Base-by-base conservation (phyloP, 192 early-diverging fungal genomes). In the Mortierella antarctica region DNA sequence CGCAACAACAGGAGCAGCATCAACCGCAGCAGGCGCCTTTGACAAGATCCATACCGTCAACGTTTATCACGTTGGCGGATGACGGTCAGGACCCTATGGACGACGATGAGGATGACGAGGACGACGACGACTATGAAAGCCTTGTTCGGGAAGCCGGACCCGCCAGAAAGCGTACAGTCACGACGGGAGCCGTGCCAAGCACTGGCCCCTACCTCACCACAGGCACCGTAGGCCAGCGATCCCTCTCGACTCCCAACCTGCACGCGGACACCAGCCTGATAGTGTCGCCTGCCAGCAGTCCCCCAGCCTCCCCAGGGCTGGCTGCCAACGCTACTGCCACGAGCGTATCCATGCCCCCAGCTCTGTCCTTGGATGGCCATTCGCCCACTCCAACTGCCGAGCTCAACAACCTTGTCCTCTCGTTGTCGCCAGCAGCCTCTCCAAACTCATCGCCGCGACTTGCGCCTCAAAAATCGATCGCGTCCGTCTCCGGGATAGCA, bases 161-260 rank as follows among this genome's bases (percentile, higher is more conserved):
- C 17, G n/a, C 17, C 9, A 60, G 64, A 14, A 71, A 58, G 18
- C 65, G 70, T 7, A 72, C 52, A 12, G 20, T 70, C 14, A 80
- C 65, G 9, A 46, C 67, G 9, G 62, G 40, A 42, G 3, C 62
- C 39, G 31, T 47, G 6, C 31, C 65, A 11, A 11, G 57, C 10
- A 23, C 62, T 12, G 64, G 69, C 2, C 70, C 70, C 6, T 80
- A 80, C 52, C 60, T 80, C 15, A n/a, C 63, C 47, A 46, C 62
- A 12, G 23, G 20, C 13, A 21, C 40, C 15, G 64, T 49, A 11
- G 70, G 60, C 20, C 58, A 65, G 12, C 61, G 74, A 50, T 78
- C 74, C 5, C 62, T 78, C 15, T 78, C 74, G 5, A 80, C 77
- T 5, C 77, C 77, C 14, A 80, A 80, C 46, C 70, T 80, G 21